These are phyloP conservation scores for Rhizoclosmatium globosum DNA, from an alignment of 192 early-diverging fungal species.

Conservation along the genomic window DNA sequence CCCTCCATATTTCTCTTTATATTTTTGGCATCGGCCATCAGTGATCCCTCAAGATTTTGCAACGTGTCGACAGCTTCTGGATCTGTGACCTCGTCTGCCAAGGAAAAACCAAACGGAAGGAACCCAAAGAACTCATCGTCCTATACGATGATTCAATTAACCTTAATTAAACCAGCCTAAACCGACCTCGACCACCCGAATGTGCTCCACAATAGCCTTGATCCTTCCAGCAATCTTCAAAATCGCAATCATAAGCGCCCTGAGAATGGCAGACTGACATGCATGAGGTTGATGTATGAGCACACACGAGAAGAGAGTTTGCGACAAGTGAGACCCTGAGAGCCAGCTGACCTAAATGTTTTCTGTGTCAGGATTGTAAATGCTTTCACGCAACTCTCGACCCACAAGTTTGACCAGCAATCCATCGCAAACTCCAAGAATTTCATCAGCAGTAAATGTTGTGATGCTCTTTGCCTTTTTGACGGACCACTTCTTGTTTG, in stretches of 20 bases:
- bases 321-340: constrained; percentile 22
- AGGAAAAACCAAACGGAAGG: constrained; percentile 14
- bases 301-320: constrained; percentile 28
- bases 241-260: constrained; percentile 6
- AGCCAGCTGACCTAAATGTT: constrained; percentile 26
- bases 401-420: constrained; percentile 25
- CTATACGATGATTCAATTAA: constrained; percentile 9
- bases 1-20: neutral
- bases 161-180: neutral
- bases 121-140: constrained; percentile 38
- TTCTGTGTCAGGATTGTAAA: too few species aligned
- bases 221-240: constrained; percentile 10
- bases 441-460: constrained; percentile 13
- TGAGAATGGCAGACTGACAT: constrained; percentile 15
- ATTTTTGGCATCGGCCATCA: neutral
- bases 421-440: constrained; percentile 33
- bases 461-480: constrained; percentile 8
- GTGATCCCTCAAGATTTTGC: constrained; percentile 12
- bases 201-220: constrained; percentile 8
- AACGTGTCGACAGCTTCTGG: constrained; percentile 27
- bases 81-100: constrained; percentile 27
- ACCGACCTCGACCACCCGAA: constrained; percentile 15
- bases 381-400: too few species aligned
- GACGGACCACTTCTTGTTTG: constrained; percentile 17
- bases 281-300: constrained; percentile 23